Base-by-base conservation (phyloP, 331 rosid species). In the Saraca asoca region DNA sequence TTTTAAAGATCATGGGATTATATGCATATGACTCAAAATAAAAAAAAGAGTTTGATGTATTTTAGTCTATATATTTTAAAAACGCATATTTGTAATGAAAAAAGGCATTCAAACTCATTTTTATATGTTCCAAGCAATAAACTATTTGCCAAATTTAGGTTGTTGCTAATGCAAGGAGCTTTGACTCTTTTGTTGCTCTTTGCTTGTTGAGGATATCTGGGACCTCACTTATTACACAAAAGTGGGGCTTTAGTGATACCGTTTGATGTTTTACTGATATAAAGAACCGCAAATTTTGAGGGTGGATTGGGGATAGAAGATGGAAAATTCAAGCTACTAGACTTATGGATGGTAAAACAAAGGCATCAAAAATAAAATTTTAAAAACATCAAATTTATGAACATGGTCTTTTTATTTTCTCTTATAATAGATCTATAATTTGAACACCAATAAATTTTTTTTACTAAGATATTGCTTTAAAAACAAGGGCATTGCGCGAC, bases 221-320 rank as follows among this genome's bases (percentile, higher is more conserved):
- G 75, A 94, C 92, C 61, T 94, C 99, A 60, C 95, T 94, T 44
- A 34, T 80, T 73, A 94, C 99, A 29, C 99, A 90, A 87, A 67
- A 86, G 68, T 74, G 90, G 96, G 99, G 99, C 78, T 94, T 94
- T 60, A 94, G 97, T 86, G 99, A 94, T 65, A 94, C 99, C 82
- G 99, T 94, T 73, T 19, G 68, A 68, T 73, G 17, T 70, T 45
- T 71, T 24, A 65, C 69, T 75, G 48, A 66, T 16, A 49, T 58
- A 37, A 14, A 50, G 62, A 12, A 34, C 51, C 72, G 70, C 50
- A 24, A 20, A 53, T 64, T 70, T 69, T 70, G 46, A 19, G 63
- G 63, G 61, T 73, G 66, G 31, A 34, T 45, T 33, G 12, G 62
- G 16, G 62, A 39, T 51, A 11, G n/a, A n/a, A n/a, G n/a, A n/a